Base-by-base conservation (phyloP, 352 stramenopile species). In the Globisporangium viniferum region DNA sequence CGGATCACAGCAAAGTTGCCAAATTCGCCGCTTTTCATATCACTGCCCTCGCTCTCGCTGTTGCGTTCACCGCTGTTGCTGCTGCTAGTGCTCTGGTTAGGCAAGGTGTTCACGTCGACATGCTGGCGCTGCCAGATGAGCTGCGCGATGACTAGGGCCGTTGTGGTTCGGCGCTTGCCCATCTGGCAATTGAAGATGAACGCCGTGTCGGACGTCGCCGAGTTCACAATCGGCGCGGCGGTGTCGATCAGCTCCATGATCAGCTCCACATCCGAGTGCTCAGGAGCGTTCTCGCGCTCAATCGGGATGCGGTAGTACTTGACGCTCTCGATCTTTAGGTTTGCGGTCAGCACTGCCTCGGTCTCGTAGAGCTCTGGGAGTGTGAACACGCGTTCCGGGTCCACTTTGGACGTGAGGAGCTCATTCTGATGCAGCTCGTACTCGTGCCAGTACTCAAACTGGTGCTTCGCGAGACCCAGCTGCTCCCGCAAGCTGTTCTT, bases 171-270 rank as follows among this genome's bases (percentile, higher is more conserved):
- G 9, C 86, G 82, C 65, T 93, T 92, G 14, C 88, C 88, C 85
- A 94, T 94, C 73, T 96, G 88, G 35, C 88, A 96, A 54, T 96
- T 96, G 64, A 95, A 95, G 15, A 95, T 81, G 69, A 93, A 88
- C n/a, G 88, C 88, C 20, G 88, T 95, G 29, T 81, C 67, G 20
- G 54, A 56, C 6, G 74, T 71, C n/a, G 67, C 57, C 0, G 70
- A 54, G 3, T 51, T 48, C n/a, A 78, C 66, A n/a, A 69, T 65
- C 18, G 67, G 69, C 20, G 63, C 70, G 0, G 69, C 62, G n/a
- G 75, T 69, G 49, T 69, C 61, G 53, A 94, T 82, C 62, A 92
- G 67, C 29, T 84, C 78, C 67, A 89, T 80, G 20, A 94, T 75
- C 58, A 73, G 70, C 59, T 95, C 88, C 1, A 95, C 80, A 24